Conservation (phyloP, 2,329 filamentous ascomycete species). For the Fusarium virguliforme region DNA sequence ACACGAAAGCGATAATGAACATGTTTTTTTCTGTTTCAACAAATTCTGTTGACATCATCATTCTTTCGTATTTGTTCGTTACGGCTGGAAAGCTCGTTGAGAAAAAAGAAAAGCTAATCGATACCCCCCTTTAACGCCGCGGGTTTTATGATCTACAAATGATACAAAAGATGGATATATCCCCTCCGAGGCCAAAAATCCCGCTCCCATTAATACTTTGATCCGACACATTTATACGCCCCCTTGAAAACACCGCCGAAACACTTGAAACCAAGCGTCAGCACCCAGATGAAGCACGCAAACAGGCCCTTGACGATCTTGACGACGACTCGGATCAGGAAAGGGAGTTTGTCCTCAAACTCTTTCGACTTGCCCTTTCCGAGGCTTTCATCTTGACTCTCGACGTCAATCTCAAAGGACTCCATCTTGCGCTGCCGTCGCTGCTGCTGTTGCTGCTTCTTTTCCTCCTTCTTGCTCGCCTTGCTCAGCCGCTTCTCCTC, state of each 20-base stretch:
- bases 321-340: slow-evolving; percentile 64
- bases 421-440: slow-evolving; percentile 63
- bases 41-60: slow-evolving; percentile 19
- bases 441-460: slow-evolving; percentile 49
- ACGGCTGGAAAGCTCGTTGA: slow-evolving; percentile 35
- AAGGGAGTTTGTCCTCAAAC: slow-evolving; percentile 66
- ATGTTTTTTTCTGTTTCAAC: slow-evolving; percentile 19
- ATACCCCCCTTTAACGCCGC: slow-evolving; percentile 51
- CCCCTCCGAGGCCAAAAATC: slow-evolving; percentile 15
- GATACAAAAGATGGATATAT: slow-evolving; percentile 40
- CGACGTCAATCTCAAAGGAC: slow-evolving; percentile 73
- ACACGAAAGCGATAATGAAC: slow-evolving; percentile 71
- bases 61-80: slow-evolving; percentile 45
- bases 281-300: slow-evolving; percentile 72
- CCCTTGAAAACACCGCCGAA: slow-evolving; percentile 66
- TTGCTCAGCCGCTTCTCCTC: slow-evolving; percentile 52
- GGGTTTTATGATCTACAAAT: slow-evolving; percentile 49
- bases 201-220: slow-evolving; percentile 56
- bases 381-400: slow-evolving; percentile 71
- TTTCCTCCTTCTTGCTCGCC: slow-evolving; percentile 53
- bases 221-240: slow-evolving; percentile 67
- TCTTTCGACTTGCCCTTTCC: slow-evolving; percentile 58
- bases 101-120: slow-evolving; percentile 43
- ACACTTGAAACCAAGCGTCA: slow-evolving; percentile 71
- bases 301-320: slow-evolving; percentile 69